Base-by-base conservation (phyloP, 1,284 basidiomycete species). In the Puccinia triticina region DNA sequence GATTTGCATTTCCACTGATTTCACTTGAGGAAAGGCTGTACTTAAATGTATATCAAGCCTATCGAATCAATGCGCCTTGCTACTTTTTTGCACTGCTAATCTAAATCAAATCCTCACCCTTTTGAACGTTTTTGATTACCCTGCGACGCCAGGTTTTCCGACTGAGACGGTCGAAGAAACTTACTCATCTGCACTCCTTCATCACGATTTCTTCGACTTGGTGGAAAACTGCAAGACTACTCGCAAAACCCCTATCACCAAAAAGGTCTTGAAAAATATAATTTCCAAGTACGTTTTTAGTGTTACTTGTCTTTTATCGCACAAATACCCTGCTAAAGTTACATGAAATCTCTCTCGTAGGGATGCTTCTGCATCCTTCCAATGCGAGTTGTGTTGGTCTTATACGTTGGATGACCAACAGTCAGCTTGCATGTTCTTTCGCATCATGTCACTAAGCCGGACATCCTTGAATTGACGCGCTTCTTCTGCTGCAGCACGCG, bases 161-260 rank as follows among this genome's bases (percentile, higher is more conserved):
- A 71, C 67, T 8, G 37, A 59, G n/a, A 82, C 81, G n/a, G 26
- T 53, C 37, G n/a, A 32, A n/a, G 74, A 82, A 76, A 61, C 67
- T 50, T 83, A 69, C 37, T 82, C 74, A 29, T 83, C 83, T 7
- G 32, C 76, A 14, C 53, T 83, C 10, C 55, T 83, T 37, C 82
- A 83, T 69, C 55, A 76, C 16, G 83, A 83, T 34, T 78, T 83
- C 57, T 77, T 83, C 23, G 76, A 76, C 37, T 34, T 83, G 18
- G 23, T 83, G 12, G 82, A 74, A 26, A 76, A 67, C n/a, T 57
- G 57, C 46, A 64, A 73, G 29, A 50, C 55, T 26, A 55, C 40
- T 57, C 34, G n/a, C 12, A 81, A 81, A 34, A 50, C 37, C 3
- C 53, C 43, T 23, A n/a, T 37, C 12, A 40, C 55, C 14, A 81